Evolutionary conservation across 306 rosid species (phyloP), one percentile per base, ranked within the genome.

Genomic region (Cicer bijugum): DNA sequence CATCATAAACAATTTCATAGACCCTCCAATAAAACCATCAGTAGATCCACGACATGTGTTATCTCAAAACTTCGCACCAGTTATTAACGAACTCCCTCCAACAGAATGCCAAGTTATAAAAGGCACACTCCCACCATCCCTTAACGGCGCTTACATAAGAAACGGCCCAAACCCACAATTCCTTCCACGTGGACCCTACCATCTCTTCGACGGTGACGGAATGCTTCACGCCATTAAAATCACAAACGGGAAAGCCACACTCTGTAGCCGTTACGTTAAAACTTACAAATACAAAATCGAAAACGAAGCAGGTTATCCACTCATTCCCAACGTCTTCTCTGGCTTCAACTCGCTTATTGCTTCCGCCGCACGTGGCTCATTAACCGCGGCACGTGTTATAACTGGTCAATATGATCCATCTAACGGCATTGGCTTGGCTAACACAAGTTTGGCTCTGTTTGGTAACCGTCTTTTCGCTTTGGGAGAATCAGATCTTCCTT

Each of bases 131-230:
- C 96, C 95, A 0, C 69, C 84, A 0, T 88, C 82, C 48, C 92
- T 89, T 1, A 79, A 88, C 44, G 98, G 98, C 1, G 96, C 91
- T 0, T 94, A 94, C 78, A 91, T 93, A 20, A 81, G 97, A 61
- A 93, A 91, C 58, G 98, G 98, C 12, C 98, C 98, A 0, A 93
- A 93, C 82, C 96, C 98, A 0, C 98, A 93, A 47, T 88, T 80
- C 83, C 91, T 91, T 8, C 98, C 98, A 0, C 90, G 90, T 4
- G 97, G 98, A 12, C 98, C 96, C 1, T 91, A 93, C 90, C 98
- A 93, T 51, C 91, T 93, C 63, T 91, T 93, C 78, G 97, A 91
- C 50, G 96, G 97, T 3, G 98, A 93, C 58, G 98, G 97, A 2
- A 89, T 93, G 98, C 89, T 93, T 58, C 97, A 93, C 85, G 83